phyloP scores from a whole-genome alignment of 2,329 filamentous ascomycete genomes.

The Colletotrichum sojae region DNA sequence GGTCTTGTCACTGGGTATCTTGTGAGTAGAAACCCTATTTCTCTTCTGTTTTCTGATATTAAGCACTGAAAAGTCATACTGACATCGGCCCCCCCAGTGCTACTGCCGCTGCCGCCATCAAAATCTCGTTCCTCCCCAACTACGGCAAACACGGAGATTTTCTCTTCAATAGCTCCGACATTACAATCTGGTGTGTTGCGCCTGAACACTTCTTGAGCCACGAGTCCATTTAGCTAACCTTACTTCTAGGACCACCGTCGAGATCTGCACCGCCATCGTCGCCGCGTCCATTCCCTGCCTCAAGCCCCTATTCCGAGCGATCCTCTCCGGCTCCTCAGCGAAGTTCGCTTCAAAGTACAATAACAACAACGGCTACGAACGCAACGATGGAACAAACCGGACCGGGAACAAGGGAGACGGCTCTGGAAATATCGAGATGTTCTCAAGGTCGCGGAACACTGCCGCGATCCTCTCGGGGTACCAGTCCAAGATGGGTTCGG shows the following conservation, averaged over 20 bases:
- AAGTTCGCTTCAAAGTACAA: constrained; percentile 14
- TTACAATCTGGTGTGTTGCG: constrained; percentile 47
- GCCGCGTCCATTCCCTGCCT: constrained; percentile 48
- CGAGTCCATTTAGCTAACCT: neutral
- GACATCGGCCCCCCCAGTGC: constrained; percentile 24
- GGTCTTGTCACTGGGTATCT: constrained; percentile 47
- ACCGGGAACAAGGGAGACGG: neutral
- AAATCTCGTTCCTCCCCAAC: constrained; percentile 44
- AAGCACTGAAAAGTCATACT: neutral
- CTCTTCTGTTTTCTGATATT: neutral
- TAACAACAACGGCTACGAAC: constrained; percentile 16
- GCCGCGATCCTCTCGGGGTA: neutral
- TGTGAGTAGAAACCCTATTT: constrained; percentile 20
- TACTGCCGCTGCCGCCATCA: constrained; percentile 46
- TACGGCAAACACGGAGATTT: constrained; percentile 48
- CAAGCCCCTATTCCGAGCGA: constrained; percentile 46
- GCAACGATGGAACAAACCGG: neutral
- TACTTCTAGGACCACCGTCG: constrained; percentile 45
- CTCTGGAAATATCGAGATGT: constrained; percentile 24
- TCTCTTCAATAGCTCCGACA: constrained; percentile 46
- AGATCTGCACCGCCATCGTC: constrained; percentile 48
- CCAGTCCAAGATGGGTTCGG: constrained; percentile 23
- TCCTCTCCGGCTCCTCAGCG: constrained; percentile 30
- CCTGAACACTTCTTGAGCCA: neutral
- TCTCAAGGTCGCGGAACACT: constrained; percentile 5